Evolutionary conservation across 1,139 yeast species (phyloP).

Genomic region (Magnusiomyces sp.): DNA sequence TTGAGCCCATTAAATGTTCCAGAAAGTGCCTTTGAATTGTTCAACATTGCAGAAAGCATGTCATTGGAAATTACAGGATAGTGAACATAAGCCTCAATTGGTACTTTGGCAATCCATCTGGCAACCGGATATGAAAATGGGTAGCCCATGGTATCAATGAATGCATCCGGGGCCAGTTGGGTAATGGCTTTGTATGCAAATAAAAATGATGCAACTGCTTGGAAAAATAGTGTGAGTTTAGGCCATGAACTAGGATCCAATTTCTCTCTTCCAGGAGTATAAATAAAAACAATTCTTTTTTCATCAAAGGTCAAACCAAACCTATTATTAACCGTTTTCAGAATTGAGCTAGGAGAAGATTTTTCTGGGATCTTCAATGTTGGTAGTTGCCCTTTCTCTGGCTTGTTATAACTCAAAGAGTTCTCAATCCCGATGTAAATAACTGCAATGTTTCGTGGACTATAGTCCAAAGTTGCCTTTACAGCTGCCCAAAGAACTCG

Average conservation of each 20-base stretch:
- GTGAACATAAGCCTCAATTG: constrained; percentile 82
- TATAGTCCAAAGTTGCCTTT: constrained; percentile 50
- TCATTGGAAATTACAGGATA: constrained; percentile 87
- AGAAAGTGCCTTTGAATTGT: constrained; percentile 16
- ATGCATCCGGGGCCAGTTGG: constrained; percentile 74
- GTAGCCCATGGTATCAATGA: constrained; percentile 90
- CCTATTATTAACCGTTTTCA: constrained; percentile 49
- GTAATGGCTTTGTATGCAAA: constrained; percentile 64
- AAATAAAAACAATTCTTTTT: constrained; percentile 60
- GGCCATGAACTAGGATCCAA: constrained; percentile 75
- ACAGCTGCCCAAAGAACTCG: constrained; percentile 95
- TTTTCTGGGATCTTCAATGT: constrained; percentile 13
- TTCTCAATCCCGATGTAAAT: constrained; percentile 62
- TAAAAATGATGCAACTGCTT: constrained; percentile 68
- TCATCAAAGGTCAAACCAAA: constrained; percentile 54
- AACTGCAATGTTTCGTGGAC: constrained; percentile 49
- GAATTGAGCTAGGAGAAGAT: constrained; percentile 44
- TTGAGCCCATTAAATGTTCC: too few species aligned
- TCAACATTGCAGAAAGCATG: constrained; percentile 45
- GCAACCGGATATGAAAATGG: constrained; percentile 64
- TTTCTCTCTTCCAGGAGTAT: constrained; percentile 49
- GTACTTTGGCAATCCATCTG: constrained; percentile 48
- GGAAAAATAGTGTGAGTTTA: constrained; percentile 73
- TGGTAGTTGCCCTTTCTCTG: not conserved
- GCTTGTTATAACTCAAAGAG: too few species aligned